Evolutionary conservation across 257 asterid species (phyloP).

Genomic region (Paraleonurus japonicus): DNA sequence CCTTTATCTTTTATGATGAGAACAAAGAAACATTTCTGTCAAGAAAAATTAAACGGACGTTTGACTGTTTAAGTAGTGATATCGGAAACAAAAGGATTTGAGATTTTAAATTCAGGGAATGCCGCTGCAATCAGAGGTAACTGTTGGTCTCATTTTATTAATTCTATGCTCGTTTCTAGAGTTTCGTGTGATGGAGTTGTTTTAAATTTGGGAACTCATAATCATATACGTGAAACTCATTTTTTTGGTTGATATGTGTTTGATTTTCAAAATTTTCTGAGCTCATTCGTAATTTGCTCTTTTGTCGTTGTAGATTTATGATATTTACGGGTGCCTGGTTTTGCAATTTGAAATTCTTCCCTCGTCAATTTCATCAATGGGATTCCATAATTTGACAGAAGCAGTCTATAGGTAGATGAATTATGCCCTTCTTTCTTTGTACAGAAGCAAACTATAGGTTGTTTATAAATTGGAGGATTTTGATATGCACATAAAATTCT

Average conservation of each 20-base stretch:
- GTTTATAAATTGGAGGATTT: not conserved
- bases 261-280: not conserved
- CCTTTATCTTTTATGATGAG: no score
- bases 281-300: not conserved
- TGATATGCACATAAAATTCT: not conserved
- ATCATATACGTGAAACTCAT: not conserved
- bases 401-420: no score
- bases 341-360: not conserved
- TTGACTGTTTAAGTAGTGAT: no score
- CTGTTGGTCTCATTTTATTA: not conserved
- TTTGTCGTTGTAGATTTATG: not conserved
- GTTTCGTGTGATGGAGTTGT: not conserved
- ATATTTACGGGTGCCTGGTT: not conserved
- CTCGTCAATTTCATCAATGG: not conserved
- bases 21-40: no score
- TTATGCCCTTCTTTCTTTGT: not conserved
- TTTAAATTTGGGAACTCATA: not conserved
- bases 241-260: not conserved
- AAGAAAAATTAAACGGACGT: no score
- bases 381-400: not conserved
- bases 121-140: not conserved
- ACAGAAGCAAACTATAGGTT: not conserved
- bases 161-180: not conserved
- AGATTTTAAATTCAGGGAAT: not conserved
- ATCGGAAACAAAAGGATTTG: not conserved